phyloP scores from a whole-genome alignment of 2,329 filamentous ascomycete species.

The Colletotrichum somersetense region DNA sequence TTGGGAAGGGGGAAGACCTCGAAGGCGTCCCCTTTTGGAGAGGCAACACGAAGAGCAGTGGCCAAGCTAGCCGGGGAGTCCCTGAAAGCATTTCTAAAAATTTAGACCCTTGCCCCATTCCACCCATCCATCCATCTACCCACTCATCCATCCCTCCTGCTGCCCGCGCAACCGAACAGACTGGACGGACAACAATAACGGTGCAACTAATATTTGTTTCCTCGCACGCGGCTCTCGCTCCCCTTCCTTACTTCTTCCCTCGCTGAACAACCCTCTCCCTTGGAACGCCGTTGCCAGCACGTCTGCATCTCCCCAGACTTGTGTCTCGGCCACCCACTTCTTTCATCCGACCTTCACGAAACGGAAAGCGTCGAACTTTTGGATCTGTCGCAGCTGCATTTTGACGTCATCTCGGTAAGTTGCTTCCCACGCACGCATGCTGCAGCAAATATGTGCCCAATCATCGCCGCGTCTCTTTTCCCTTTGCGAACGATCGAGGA shows the following conservation, averaged over 20 bases:
- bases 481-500: slow-evolving; percentile 14
- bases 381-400: slow-evolving; percentile 8
- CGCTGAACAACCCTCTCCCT: slow-evolving; percentile 12
- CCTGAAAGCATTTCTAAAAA: slow-evolving; percentile 34
- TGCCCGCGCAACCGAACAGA: slow-evolving; percentile 40
- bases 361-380: slow-evolving; percentile 20
- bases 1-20: not conserved
- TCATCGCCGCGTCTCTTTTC: slow-evolving; percentile 16
- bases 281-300: slow-evolving; percentile 19
- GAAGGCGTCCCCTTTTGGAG: slow-evolving; percentile 25
- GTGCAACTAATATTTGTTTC: slow-evolving; percentile 27
- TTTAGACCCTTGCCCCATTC: slow-evolving; percentile 36
- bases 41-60: slow-evolving; percentile 12
- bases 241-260: slow-evolving; percentile 1
- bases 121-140: not conserved
- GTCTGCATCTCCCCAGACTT: slow-evolving; percentile 10
- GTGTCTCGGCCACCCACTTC: slow-evolving; percentile 11
- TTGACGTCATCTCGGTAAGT: slow-evolving; percentile 42
- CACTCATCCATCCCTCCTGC: slow-evolving; percentile 25
- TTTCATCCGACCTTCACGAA: slow-evolving; percentile 15
- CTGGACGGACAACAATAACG: slow-evolving; percentile 32
- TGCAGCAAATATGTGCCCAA: slow-evolving; percentile 24
- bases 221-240: slow-evolving; percentile 17
- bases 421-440: slow-evolving; percentile 6
- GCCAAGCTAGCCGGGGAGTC: slow-evolving; percentile 26